Evolutionary conservation across 202 grass and related monocot species (phyloP).

Genomic region (Panicum hallii): DNA sequence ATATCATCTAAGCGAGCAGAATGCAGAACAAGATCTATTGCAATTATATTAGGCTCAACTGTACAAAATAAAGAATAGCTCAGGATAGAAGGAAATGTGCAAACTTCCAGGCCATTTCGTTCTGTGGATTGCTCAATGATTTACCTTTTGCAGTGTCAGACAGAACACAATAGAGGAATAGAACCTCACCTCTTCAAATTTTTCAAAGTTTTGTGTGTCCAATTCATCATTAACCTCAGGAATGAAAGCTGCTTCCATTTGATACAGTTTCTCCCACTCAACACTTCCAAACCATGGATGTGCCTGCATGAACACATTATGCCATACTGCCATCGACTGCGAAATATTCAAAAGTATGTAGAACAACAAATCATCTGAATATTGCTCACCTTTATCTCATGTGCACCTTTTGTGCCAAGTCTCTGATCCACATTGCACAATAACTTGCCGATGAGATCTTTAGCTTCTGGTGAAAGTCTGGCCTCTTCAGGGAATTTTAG

Average conservation of each 20-base stretch:
- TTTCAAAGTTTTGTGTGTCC: constrained; percentile 97
- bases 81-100: constrained; percentile 2
- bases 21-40: background rate
- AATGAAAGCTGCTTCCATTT: constrained; percentile 89
- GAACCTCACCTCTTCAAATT: constrained; percentile 81
- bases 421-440: constrained; percentile 80
- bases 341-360: background rate
- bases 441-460: constrained; percentile 75
- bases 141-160: background rate
- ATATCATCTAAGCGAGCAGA: background rate
- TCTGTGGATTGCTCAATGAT: background rate
- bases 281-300: constrained; percentile 85
- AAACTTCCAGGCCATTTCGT: constrained; percentile 6
- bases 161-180: constrained; percentile 5
- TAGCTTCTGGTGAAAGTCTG: constrained; percentile 65
- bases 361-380: constrained; percentile 13
- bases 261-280: constrained; percentile 86
- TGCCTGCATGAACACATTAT: constrained; percentile 52
- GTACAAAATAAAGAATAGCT: background rate
- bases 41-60: background rate
- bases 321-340: constrained; percentile 1
- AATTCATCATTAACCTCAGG: constrained; percentile 85
- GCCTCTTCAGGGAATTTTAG: constrained; percentile 87
- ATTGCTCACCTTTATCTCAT: constrained; percentile 72
- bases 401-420: constrained; percentile 76